Conservation (phyloP, 257 asterid species). For the Cinchona pubescens region DNA sequence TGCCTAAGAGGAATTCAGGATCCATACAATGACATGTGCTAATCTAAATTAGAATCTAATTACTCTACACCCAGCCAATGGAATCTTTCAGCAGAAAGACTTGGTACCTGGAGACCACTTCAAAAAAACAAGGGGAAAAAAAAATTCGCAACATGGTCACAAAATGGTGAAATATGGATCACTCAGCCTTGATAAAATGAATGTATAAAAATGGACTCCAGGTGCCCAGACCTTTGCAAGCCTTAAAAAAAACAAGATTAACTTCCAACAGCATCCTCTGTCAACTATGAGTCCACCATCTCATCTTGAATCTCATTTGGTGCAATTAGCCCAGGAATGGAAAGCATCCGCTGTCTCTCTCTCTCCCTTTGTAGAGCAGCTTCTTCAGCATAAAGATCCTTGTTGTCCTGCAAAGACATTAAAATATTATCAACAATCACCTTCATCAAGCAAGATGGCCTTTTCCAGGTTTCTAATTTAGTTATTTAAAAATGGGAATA, state of each 20-base stretch:
- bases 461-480: too few species aligned
- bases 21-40: slow-evolving; percentile 31
- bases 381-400: slow-evolving; percentile 92
- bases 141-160: slow-evolving; percentile 9
- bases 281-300: slow-evolving; percentile 71
- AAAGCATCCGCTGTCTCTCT: slow-evolving; percentile 78
- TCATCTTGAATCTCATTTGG: slow-evolving; percentile 93
- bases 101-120: slow-evolving; percentile 8
- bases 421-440: neutral
- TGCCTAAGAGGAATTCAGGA: slow-evolving; percentile 25
- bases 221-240: slow-evolving; percentile 22
- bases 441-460: neutral
- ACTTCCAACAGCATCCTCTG: neutral
- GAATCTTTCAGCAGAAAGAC: slow-evolving; percentile 30
- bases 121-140: neutral
- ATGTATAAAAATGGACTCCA: slow-evolving; percentile 5
- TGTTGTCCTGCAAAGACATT: slow-evolving; percentile 64
- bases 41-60: slow-evolving; percentile 51
- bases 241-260: slow-evolving; percentile 18
- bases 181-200: slow-evolving; percentile 8
- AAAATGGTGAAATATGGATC: neutral
- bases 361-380: slow-evolving; percentile 84
- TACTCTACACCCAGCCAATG: slow-evolving; percentile 47
- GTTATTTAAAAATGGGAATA: too few species aligned
- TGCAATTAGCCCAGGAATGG: slow-evolving; percentile 87